These are phyloP conservation scores for Pilatotrama ljubarskyi DNA, from an alignment of 768 basidiomycete genomes.

Conservation along the genomic window DNA sequence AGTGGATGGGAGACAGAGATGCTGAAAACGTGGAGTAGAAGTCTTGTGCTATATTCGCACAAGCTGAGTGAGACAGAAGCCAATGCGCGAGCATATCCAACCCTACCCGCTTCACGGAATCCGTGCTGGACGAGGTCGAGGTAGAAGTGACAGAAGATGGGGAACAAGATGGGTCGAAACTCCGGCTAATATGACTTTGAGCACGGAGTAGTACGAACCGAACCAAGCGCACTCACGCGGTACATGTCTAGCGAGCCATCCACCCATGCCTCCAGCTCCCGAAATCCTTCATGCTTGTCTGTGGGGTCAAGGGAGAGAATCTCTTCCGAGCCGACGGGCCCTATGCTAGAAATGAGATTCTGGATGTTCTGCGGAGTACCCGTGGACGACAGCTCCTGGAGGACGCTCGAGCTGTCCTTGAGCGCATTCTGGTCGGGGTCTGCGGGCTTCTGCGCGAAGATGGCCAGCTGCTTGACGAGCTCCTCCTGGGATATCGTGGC, in stretches of 20 bases:
- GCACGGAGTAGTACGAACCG: not conserved
- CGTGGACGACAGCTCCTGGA: slow-evolving; percentile 68
- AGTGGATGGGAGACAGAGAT: slow-evolving; percentile 66
- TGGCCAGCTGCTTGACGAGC: slow-evolving; percentile 57
- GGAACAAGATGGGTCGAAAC: slow-evolving; percentile 89
- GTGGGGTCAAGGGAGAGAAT: slow-evolving; percentile 79
- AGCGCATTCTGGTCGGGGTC: slow-evolving; percentile 69
- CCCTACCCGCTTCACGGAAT: slow-evolving; percentile 77
- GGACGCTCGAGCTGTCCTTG: slow-evolving; percentile 63
- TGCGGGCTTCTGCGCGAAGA: slow-evolving; percentile 68
- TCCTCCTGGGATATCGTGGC: slow-evolving; percentile 46
- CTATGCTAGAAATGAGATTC: slow-evolving; percentile 73
- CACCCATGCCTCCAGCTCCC: slow-evolving; percentile 85
- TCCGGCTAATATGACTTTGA: slow-evolving; percentile 64
- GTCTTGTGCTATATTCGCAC: slow-evolving; percentile 52
- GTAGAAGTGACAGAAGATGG: slow-evolving; percentile 97
- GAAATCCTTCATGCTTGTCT: slow-evolving; percentile 83
- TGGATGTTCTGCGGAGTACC: slow-evolving; percentile 74
- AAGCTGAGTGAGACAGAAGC: not conserved
- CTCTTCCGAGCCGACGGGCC: slow-evolving; percentile 80
- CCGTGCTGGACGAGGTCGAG: slow-evolving; percentile 90
- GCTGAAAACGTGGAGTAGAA: slow-evolving; percentile 75
- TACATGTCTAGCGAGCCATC: slow-evolving; percentile 92
- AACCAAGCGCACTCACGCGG: slow-evolving; percentile 49
- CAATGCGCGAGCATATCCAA: too few relatives aligned